Percentiles rank a stretch among this genome's conserved stretches.
These are phyloP conservation scores for Fagopyrum tataricum DNA, from an alignment of 148 eudicot species.

Conservation along the genomic window DNA sequence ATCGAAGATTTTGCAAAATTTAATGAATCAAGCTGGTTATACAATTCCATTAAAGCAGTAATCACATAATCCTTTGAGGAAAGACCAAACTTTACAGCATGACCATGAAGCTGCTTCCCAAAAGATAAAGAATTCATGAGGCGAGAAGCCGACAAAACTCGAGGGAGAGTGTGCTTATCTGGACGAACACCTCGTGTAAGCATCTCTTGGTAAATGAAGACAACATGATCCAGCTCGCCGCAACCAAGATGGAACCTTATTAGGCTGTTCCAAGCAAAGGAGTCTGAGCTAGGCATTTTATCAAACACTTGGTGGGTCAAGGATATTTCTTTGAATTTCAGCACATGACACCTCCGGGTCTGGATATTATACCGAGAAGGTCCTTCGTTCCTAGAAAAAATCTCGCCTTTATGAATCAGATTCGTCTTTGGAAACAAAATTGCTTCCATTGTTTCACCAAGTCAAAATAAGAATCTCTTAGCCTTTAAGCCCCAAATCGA, in stretches of 20 bases:
- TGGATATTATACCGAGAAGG: neutral
- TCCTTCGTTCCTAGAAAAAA: neutral
- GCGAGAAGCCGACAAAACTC: slow-evolving; percentile 41
- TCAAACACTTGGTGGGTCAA: slow-evolving; percentile 32
- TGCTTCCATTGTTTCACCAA: slow-evolving; percentile 6
- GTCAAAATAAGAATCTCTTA: neutral
- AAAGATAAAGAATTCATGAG: slow-evolving; percentile 27
- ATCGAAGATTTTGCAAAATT: slow-evolving; percentile 41
- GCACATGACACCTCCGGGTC: slow-evolving; percentile 4
- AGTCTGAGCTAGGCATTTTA: slow-evolving; percentile 34
- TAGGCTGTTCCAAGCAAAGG: slow-evolving; percentile 56
- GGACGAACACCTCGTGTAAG: slow-evolving; percentile 45
- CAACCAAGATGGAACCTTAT: slow-evolving; percentile 39
- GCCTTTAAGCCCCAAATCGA: neutral
- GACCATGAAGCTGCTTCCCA: slow-evolving; percentile 58
- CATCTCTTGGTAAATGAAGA: slow-evolving; percentile 45
- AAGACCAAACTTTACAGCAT: slow-evolving; percentile 50
- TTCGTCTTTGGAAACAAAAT: slow-evolving; percentile 7
- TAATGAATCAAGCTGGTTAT: slow-evolving; percentile 42
- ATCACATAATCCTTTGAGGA: slow-evolving; percentile 42
- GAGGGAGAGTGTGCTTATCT: slow-evolving; percentile 63
- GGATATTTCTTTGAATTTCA: slow-evolving; percentile 4
- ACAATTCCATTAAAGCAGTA: slow-evolving; percentile 57
- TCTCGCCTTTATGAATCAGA: neutral
- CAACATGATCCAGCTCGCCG: slow-evolving; percentile 27